Base-by-base conservation (phyloP, 208 protist genomes). In the Strigomonas culicis region DNA sequence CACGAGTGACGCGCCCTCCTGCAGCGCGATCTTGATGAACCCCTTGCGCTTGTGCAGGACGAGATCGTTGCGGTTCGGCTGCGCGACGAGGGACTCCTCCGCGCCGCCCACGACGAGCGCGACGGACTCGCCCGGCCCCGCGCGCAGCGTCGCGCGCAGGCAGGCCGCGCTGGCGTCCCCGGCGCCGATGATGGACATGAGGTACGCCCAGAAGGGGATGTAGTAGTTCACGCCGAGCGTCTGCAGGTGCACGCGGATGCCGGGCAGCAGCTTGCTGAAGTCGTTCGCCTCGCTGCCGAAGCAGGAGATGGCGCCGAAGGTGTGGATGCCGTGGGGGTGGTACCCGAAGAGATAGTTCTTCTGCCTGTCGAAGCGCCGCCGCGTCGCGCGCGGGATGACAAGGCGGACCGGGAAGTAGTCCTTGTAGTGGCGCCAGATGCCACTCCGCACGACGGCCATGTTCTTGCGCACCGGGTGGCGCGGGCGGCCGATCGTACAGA, bases 281-380 rank as follows among this genome's bases (percentile, higher is more conserved):
- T 71, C 69, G 43, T 83, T 88, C 22, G 62, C 51, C 66, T 93
- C 79, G 1, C 79, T 41, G 13, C 74, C 80, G 57, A 97, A 91
- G 69, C 69, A 84, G n/a, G 89, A 47, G 34, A 95, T 72, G 0
- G 84, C 88, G 25, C 93, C 93, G 66, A 95, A 97, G 46, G 83
- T 74, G 68, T 96, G 85, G 15, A 96, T 76, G 25, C 85, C 87
- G 74, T 97, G 93, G 8, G 93, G 93, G 72, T 97, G 90, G 63
- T 91, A 85, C 19, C 75, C 75, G 63, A 97, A 96, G 32, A 97
- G 72, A 72, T 96, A 96, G 71, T 93, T 93, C 47, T 74, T 67
- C 17, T 52, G 50, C 27, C 24, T 56, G 52, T 90, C 72, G 55
- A 93, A 86, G 47, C 62, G 47, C 8, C 51, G 62, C 10, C 78